phyloP scores from a whole-genome alignment of 805 yeast genomes.

The Myxozyma melibiosi region DNA sequence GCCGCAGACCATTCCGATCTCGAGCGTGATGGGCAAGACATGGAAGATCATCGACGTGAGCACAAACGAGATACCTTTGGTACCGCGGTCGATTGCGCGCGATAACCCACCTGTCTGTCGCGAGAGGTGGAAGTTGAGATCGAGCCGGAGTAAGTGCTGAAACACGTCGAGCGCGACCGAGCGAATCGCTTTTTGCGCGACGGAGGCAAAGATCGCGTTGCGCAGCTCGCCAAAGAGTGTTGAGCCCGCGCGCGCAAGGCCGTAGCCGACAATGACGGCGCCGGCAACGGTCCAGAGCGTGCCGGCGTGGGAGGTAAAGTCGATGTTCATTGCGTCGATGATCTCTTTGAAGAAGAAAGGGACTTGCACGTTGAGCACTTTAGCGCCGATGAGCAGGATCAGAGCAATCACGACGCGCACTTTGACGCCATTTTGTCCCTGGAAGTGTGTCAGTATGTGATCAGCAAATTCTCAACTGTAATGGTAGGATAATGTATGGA shows the following conservation, averaged over 20 bases:
- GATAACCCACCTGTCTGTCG: constrained; percentile 96
- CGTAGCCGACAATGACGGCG: constrained; percentile 77
- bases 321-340: constrained; percentile 89
- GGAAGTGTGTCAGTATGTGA: neutral
- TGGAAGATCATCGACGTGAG: constrained; percentile 97
- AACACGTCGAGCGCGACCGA: constrained; percentile 88
- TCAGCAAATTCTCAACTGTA: neutral
- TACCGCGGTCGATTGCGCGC: constrained; percentile 95
- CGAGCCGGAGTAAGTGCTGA: constrained; percentile 77
- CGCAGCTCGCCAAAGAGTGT: constrained; percentile 92
- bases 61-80: constrained; percentile 94
- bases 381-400: constrained; percentile 72
- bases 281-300: constrained; percentile 67
- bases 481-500: no score
- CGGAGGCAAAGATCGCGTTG: constrained; percentile 93
- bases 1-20: constrained; percentile 90
- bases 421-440: constrained; percentile 64
- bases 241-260: constrained; percentile 91
- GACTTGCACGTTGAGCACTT: constrained; percentile 88
- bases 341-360: constrained; percentile 91
- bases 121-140: constrained; percentile 83
- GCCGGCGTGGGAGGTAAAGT: constrained; percentile 72
- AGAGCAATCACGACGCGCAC: constrained; percentile 77
- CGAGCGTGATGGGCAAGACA: constrained; percentile 88
- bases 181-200: constrained; percentile 91